Evolutionary conservation across 345 rosid genomes (phyloP).

Genomic region (Balakata baccata): DNA sequence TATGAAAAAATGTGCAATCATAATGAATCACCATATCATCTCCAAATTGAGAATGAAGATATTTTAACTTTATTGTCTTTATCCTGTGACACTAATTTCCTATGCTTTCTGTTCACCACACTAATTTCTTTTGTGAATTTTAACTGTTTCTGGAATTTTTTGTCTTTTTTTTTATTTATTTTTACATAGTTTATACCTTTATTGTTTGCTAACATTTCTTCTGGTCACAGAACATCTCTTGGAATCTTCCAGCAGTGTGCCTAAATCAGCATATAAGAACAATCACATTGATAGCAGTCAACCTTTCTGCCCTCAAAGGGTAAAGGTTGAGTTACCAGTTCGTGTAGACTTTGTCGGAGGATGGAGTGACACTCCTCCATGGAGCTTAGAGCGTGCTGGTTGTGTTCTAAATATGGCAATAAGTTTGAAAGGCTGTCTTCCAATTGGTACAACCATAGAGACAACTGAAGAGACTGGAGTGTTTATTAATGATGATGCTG

Average conservation of each 20-base stretch:
- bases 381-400: constrained; percentile 98
- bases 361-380: constrained; percentile 99
- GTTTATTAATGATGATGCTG: constrained; percentile 65
- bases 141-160: not conserved
- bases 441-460: constrained; percentile 77
- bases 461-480: constrained; percentile 58
- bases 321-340: constrained; percentile 81
- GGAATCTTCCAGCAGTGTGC: constrained; percentile 37
- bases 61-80: not conserved
- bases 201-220: constrained; percentile 5
- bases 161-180: not conserved
- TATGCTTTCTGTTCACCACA: not conserved
- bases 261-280: constrained; percentile 27
- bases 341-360: constrained; percentile 96
- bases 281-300: constrained; percentile 24
- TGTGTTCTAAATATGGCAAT: constrained; percentile 90
- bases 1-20: not conserved
- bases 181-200: not conserved
- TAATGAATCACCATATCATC: not conserved
- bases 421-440: constrained; percentile 75
- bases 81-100: not conserved
- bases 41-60: not conserved
- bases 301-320: constrained; percentile 43
- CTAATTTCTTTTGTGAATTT: constrained; percentile 2
- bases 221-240: constrained; percentile 52